phyloP scores from a whole-genome alignment of 768 basidiomycete genomes.

The Lactarius psammicola region DNA sequence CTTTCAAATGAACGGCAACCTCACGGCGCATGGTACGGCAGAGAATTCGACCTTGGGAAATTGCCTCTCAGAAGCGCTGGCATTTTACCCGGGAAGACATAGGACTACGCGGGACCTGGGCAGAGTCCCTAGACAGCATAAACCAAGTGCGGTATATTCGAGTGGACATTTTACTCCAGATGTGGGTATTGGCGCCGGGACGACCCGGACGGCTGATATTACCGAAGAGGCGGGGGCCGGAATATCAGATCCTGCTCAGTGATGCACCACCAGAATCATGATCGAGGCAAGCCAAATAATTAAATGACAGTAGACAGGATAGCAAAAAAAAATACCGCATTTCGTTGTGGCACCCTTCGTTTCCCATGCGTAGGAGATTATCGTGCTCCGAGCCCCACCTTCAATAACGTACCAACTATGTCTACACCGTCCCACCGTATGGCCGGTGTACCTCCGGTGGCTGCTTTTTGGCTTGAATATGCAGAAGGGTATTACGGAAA shows the following conservation, averaged over 20 bases:
- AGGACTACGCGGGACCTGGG: no score
- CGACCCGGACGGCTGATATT: background rate
- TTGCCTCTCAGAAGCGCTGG: background rate
- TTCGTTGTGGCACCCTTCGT: constrained; percentile 14
- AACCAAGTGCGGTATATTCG: no score
- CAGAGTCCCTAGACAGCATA: no score
- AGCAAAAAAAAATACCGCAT: constrained; percentile 16
- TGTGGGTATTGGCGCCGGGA: background rate
- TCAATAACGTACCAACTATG: constrained; percentile 80
- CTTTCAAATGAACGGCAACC: background rate
- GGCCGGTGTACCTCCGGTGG: constrained; percentile 40
- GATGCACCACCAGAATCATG: background rate
- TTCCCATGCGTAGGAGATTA: constrained; percentile 5
- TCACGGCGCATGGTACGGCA: background rate
- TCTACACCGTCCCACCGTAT: constrained; percentile 83
- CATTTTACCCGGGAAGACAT: no score
- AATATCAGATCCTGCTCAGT: constrained; percentile 2
- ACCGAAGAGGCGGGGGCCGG: background rate
- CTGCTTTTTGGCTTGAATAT: constrained; percentile 79
- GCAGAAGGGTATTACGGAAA: constrained; percentile 85
- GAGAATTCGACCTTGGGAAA: background rate
- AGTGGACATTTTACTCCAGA: background rate
- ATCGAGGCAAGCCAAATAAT: background rate
- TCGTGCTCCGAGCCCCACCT: constrained; percentile 59
- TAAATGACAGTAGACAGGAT: constrained; percentile 22